Conservation (phyloP, 768 basidiomycete species). For the Tulasnella sp. region DNA sequence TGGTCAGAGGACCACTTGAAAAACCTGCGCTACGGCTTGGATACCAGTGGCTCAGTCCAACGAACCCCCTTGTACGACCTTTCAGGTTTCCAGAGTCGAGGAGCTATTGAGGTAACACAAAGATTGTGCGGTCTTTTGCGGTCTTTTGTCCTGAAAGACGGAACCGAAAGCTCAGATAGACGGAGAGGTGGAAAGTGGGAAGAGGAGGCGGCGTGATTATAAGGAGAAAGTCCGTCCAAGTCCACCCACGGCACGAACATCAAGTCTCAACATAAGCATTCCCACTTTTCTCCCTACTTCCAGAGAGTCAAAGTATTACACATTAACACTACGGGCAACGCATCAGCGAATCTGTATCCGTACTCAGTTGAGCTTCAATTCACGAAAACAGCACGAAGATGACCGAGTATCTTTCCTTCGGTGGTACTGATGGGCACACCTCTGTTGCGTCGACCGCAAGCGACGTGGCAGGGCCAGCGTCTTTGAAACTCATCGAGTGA, state of each 20-base stretch:
- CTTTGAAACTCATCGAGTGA: neutral
- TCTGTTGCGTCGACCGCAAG: too few relatives aligned
- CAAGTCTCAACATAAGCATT: too few relatives aligned
- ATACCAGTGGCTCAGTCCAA: constrained; percentile 73
- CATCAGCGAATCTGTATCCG: too few relatives aligned
- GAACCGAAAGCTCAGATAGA: neutral
- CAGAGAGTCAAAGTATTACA: too few relatives aligned
- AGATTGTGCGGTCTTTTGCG: neutral
- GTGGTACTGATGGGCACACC: too few relatives aligned
- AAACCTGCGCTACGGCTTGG: constrained; percentile 61
- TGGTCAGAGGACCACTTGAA: constrained; percentile 57
- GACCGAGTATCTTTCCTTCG: too few relatives aligned
- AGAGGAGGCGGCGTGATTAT: neutral
- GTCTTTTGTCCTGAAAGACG: neutral
- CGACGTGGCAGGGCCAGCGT: too few relatives aligned
- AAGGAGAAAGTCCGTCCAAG: neutral
- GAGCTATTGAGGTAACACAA: constrained; percentile 29
- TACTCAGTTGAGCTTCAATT: too few relatives aligned
- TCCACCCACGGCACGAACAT: too few relatives aligned
- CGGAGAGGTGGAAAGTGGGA: neutral
- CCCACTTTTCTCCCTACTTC: too few relatives aligned
- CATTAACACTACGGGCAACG: too few relatives aligned
- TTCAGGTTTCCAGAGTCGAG: constrained; percentile 89
- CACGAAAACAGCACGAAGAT: too few relatives aligned
- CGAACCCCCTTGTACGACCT: constrained; percentile 74